Conservation (phyloP, 2,329 filamentous ascomycete genomes). For the Neopestalotiopsis sp. region DNA sequence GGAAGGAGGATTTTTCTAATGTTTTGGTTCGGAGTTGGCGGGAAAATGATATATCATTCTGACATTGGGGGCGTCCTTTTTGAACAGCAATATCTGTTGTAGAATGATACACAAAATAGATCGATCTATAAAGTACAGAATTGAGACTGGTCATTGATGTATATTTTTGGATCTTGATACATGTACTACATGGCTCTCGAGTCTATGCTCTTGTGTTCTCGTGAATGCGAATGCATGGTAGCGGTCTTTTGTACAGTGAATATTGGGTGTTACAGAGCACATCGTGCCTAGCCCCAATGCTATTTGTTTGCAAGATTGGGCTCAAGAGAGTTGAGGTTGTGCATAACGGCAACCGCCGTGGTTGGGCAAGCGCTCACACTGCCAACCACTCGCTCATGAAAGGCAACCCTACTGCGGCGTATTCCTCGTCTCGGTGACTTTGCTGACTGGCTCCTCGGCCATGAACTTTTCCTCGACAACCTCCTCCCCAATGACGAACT, state of each 20-base stretch:
- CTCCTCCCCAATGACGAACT: slow-evolving; percentile 53
- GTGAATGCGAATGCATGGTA: neutral
- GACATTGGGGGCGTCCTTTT: neutral
- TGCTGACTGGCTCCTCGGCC: slow-evolving; percentile 13
- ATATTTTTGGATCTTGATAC: neutral
- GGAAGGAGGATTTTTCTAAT: neutral
- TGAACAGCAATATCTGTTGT: neutral
- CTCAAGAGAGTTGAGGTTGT: neutral
- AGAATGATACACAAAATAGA: slow-evolving; percentile 5
- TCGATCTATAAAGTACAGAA: neutral
- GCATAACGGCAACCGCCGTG: neutral
- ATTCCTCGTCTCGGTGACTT: slow-evolving; percentile 31
- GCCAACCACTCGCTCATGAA: slow-evolving; percentile 32
- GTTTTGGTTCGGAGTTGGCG: slow-evolving; percentile 14
- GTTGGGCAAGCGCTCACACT: neutral
- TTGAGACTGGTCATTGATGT: neutral
- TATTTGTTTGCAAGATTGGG: neutral
- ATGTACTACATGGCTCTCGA: neutral
- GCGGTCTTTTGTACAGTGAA: neutral
- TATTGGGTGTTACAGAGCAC: neutral
- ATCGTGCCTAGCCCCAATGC: neutral
- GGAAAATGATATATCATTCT: slow-evolving; percentile 5
- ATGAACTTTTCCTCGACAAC: slow-evolving; percentile 27
- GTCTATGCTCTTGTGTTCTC: neutral
- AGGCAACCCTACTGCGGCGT: slow-evolving; percentile 33